These are phyloP conservation scores for Hericium alpestre DNA, from an alignment of 768 basidiomycete species.

Conservation along the genomic window DNA sequence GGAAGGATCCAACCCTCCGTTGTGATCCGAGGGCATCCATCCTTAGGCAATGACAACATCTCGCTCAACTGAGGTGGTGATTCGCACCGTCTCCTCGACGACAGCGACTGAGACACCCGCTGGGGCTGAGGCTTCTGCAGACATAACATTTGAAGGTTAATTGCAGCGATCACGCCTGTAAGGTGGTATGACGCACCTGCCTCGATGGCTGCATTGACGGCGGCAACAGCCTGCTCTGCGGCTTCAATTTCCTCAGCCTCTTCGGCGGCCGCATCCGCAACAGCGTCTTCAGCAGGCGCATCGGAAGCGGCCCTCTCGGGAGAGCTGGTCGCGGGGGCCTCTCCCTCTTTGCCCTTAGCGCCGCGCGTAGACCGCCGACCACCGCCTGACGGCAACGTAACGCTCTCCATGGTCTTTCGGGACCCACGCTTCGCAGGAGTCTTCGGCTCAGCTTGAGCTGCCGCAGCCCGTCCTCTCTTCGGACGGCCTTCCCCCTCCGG, in stretches of 20 bases:
- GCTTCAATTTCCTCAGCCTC: conserved; percentile 9
- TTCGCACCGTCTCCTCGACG: neutral
- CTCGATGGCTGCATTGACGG: too few species aligned
- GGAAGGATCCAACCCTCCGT: too few species aligned
- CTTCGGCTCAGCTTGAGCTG: neutral
- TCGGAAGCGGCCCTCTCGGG: neutral
- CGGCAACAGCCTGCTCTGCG: conserved; percentile 1
- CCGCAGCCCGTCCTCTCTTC: neutral
- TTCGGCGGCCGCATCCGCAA: conserved; percentile 3
- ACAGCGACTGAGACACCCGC: neutral
- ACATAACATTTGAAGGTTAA: too few species aligned
- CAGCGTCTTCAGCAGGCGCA: neutral
- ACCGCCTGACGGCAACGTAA: neutral
- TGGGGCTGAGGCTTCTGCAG: neutral
- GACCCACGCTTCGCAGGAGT: conserved; percentile 6
- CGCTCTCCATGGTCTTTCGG: conserved; percentile 7
- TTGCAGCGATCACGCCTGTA: too few species aligned
- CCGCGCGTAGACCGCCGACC: conserved; percentile 3
- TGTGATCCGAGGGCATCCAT: too few species aligned
- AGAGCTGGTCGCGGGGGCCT: neutral
- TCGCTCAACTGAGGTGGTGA: neutral
- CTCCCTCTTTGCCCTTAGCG: conserved; percentile 4
- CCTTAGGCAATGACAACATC: too few species aligned
- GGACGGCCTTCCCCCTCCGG: neutral
- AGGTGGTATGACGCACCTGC: too few species aligned